Conservation (phyloP, 2,329 filamentous ascomycete species). For the Paecilomyces fulvus region DNA sequence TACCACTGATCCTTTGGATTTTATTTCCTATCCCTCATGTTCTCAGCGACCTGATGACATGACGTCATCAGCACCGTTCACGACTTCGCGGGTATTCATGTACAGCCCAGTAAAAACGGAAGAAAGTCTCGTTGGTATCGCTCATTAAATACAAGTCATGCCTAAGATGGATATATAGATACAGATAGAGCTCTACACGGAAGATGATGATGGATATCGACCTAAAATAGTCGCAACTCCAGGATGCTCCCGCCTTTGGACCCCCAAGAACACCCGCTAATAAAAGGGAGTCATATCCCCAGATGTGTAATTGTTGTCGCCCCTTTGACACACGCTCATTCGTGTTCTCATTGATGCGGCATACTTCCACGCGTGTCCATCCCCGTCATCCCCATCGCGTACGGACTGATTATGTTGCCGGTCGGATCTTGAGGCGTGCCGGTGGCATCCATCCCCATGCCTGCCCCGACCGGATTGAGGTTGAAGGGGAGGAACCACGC, state of each 20-base stretch:
- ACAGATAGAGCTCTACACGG: background rate
- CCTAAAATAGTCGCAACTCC: background rate
- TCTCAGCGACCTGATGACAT: too few species aligned
- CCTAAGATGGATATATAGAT: background rate
- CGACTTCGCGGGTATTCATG: too few species aligned
- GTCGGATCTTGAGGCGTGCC: background rate
- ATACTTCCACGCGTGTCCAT: constrained; percentile 4
- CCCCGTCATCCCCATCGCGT: constrained; percentile 17
- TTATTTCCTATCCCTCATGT: too few species aligned
- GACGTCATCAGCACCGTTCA: too few species aligned
- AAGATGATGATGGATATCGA: background rate
- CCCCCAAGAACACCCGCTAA: background rate
- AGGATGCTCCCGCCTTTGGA: background rate
- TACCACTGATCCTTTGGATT: too few species aligned
- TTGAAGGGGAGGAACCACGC: constrained; percentile 95
- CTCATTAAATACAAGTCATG: background rate
- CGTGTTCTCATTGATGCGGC: background rate
- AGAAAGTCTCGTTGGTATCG: background rate
- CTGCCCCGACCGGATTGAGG: constrained; percentile 54
- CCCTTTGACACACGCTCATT: background rate
- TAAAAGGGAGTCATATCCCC: background rate
- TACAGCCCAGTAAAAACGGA: too few species aligned
- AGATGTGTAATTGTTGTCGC: background rate
- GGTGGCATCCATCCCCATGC: constrained; percentile 4
- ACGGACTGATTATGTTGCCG: constrained; percentile 17